A percentile compares a stretch with the other conserved stretches of the same genome.
Conservation (phyloP, 2,329 filamentous ascomycete species). For the Beauveria bassiana region DNA sequence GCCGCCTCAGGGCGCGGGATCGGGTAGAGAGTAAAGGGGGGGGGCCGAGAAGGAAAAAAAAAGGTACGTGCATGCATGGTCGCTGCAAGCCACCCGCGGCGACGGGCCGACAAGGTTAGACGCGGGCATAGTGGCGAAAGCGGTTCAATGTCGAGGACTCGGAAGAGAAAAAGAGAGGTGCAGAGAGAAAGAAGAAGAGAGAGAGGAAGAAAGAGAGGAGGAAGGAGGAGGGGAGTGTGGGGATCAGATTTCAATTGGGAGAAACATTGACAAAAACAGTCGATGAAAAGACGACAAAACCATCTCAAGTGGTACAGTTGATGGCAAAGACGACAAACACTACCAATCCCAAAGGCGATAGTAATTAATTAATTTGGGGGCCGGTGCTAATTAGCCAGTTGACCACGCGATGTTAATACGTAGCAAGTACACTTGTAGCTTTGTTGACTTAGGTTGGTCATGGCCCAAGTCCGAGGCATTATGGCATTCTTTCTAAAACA, state of each 20-base stretch:
- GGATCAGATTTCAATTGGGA: not conserved
- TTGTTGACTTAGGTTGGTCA: no score
- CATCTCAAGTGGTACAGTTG: no score
- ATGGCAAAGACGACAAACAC: no score
- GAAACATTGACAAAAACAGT: not conserved
- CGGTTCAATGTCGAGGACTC: not conserved
- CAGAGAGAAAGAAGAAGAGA: not conserved
- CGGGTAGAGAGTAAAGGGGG: not conserved
- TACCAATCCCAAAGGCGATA: no score
- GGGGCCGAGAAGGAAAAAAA: no score
- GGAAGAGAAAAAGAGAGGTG: no score
- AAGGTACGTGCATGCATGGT: not conserved
- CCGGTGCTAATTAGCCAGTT: not conserved
- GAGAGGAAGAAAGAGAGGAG: not conserved
- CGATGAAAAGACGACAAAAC: not conserved
- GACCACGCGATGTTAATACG: no score
- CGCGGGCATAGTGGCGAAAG: not conserved
- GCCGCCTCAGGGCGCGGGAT: not conserved
- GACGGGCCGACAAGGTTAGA: conserved; percentile 7
- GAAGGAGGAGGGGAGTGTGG: not conserved
- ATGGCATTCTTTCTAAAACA: not conserved
- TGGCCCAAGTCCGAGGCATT: no score
- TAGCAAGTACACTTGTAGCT: no score
- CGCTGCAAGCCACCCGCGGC: conserved; percentile 2
- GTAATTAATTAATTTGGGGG: not conserved